These are phyloP conservation scores for Populus ilicifolia DNA, from an alignment of 345 rosid genomes.

Conservation along the genomic window DNA sequence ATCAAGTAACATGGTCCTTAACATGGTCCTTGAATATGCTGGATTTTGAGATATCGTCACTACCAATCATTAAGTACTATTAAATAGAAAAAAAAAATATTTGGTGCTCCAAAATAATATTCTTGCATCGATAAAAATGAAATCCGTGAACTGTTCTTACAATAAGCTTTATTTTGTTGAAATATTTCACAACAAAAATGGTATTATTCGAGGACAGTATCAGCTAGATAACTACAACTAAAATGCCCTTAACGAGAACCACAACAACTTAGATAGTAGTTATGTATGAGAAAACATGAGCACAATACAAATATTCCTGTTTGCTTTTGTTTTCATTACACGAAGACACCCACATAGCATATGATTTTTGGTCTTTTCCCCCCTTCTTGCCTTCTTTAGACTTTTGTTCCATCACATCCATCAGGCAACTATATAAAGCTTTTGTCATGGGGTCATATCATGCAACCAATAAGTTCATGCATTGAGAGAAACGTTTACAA, in stretches of 20 bases:
- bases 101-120: too few relatives aligned
- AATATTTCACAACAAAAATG: too few relatives aligned
- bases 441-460: constrained; percentile 6
- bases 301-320: background rate
- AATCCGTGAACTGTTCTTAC: background rate
- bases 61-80: too few relatives aligned
- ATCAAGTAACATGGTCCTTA: too few relatives aligned
- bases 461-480: constrained; percentile 4
- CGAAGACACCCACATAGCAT: background rate
- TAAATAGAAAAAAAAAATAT: too few relatives aligned
- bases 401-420: background rate
- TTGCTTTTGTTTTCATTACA: background rate
- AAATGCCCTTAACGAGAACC: background rate
- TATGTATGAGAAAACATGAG: too few relatives aligned
- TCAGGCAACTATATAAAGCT: background rate
- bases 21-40: too few relatives aligned
- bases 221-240: background rate
- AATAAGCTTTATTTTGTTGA: too few relatives aligned
- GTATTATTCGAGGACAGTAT: background rate
- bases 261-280: too few relatives aligned
- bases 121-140: too few relatives aligned
- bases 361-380: background rate
- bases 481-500: background rate
- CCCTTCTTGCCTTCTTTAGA: background rate
- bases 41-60: too few relatives aligned